Base-by-base conservation (phyloP, 2,329 filamentous ascomycete species). In the Ophiocordyceps robertsii region DNA sequence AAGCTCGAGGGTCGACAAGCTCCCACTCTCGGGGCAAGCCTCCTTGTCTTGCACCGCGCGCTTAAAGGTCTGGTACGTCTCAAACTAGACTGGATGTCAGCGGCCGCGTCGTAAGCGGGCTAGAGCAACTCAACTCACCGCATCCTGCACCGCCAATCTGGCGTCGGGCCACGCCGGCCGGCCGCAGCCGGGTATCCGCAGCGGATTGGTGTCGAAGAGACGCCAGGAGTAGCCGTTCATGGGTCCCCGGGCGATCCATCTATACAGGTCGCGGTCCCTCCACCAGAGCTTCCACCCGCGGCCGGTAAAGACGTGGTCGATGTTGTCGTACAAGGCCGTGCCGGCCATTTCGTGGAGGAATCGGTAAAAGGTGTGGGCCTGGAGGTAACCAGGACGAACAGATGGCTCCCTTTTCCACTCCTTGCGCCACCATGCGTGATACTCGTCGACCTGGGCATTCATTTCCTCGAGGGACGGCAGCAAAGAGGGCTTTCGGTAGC, bases 361-460 rank as follows among this genome's bases (percentile, higher is more conserved):
- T 1, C 53, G 47, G 38, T 51, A 52, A 38, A 56, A 55, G 4
- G 44, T 30, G 40, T 56, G 44, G 1, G 38, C 44, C 9, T 35
- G 49, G 14, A 55, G 48, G 29, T 52, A 50, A 2, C 52, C 55
- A 4, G 43, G 43, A 4, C 45, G 44, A 21, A 52, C 43, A 11
- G 53, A 53, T 6, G 43, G 42, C 9, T 56, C 50, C 41, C 41
- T 44, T 29, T 43, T 29, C 52, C 50, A 53, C 24, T 51, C 43
- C 2, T 39, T 44, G 9, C 55, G 47, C 51, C 51, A 57, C 54
- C 55, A 57, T 5, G 32, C 31, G 16, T 57, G 55, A 29, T 57
- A 53, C 9, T 43, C 44, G 42, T 56, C 46, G 6, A 56, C 51
- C 39, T 52, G 42, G 2, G 41, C 44, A 29, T 56, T 50, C 55